Evolutionary conservation across 805 yeast genomes (phyloP).

Genomic region (Kazachstania africana): DNA sequence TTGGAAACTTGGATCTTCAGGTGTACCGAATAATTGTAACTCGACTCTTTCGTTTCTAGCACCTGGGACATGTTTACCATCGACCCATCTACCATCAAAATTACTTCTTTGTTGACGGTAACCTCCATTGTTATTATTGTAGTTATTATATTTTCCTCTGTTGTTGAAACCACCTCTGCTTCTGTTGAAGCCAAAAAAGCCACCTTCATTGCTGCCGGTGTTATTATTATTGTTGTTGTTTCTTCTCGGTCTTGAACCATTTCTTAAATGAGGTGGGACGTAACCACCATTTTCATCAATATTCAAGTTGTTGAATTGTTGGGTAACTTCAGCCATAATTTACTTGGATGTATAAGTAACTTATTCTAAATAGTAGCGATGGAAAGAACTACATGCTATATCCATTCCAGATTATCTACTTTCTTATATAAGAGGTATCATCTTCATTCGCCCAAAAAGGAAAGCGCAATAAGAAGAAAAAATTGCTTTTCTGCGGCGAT

Average conservation of each 20-base stretch:
- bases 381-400: too few relatives aligned
- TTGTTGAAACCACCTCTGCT: conserved; percentile 25
- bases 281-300: conserved; percentile 30
- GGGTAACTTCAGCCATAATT: conserved; percentile 48
- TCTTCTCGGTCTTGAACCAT: conserved; percentile 10
- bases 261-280: conserved; percentile 41
- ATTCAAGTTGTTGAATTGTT: conserved; percentile 45
- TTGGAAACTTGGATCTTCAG: conserved; percentile 52
- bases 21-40: conserved; percentile 75
- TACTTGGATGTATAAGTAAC: neutral
- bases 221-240: conserved; percentile 2
- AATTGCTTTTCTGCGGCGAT: too few relatives aligned
- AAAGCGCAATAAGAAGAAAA: too few relatives aligned
- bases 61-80: conserved; percentile 84
- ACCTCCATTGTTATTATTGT: conserved; percentile 14
- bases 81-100: conserved; percentile 64
- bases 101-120: conserved; percentile 18
- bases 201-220: neutral
- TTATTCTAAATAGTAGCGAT: neutral
- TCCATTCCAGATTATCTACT: too few relatives aligned
- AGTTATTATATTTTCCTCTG: conserved; percentile 27
- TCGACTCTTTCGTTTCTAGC: conserved; percentile 59
- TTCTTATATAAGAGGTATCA: too few relatives aligned
- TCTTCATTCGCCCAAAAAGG: too few relatives aligned
- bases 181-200: conserved; percentile 6